Base-by-base conservation (phyloP, 805 yeast species). In the Metschnikowia lachancei region DNA sequence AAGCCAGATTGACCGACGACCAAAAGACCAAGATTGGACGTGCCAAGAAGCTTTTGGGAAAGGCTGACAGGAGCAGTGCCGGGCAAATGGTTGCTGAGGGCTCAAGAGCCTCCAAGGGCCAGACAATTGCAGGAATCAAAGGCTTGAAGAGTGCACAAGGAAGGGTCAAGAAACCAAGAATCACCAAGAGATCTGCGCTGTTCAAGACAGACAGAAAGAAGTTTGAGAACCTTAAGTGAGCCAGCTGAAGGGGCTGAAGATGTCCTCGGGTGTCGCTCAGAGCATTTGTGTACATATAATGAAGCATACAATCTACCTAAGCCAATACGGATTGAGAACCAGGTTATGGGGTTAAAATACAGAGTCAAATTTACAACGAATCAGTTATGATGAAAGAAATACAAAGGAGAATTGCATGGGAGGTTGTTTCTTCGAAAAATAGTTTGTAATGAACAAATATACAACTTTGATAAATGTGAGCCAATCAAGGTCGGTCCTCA, bases 21-120 rank as follows among this genome's bases (percentile, higher is more conserved):
- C 94, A 87, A 64, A 85, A 76, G 65, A 85, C 95, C 13, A 79
- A 78, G 57, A 65, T 87, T 32, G 96, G 96, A 31, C 79, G 96
- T 64, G 96, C 94, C 17, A 78, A 77, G 58, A 75, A 80, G 46
- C 74, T 85, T 3, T 72, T 90, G 37, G 92, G 92, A 42, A 87
- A 83, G 61, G 87, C 90, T 43, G 97, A 87, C 62, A 79, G 85
- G 57, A 77, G 85, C 30, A 75, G 84, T 18, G 77, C 82, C 8
- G 92, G 92, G 41, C 70, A 72, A 57, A 69, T 42, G 61, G 80
- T 48, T 58, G 63, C 82, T 30, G 96, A 89, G 69, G 96, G 96
- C 52, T 69, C 77, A 45, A 81, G 96, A 70, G 90, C 96, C 13
- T 67, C 72, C 48, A 85, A 84, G 65, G 90, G 88, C 22, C 79